Percentiles rank a stretch among this genome's conserved stretches.
Evolutionary conservation across 306 rosid genomes (phyloP).

Genomic region (Dicorynia guianensis): DNA sequence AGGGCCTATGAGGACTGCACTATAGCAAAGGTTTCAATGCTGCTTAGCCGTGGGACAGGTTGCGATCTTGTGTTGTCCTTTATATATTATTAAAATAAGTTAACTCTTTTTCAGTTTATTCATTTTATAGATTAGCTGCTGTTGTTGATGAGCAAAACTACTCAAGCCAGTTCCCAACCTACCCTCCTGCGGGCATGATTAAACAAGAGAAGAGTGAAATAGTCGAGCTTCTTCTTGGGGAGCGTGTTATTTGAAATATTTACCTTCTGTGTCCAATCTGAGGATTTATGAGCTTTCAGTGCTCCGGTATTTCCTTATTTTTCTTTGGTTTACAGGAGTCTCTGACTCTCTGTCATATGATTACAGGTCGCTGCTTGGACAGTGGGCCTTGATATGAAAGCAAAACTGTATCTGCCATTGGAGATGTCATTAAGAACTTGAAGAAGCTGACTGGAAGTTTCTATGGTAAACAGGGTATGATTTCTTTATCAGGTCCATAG

Average conservation of each 20-base stretch:
- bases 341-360: slow-evolving; percentile 6
- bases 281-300: background rate
- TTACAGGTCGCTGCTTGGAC: slow-evolving; percentile 30
- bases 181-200: slow-evolving; percentile 11
- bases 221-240: slow-evolving; percentile 38
- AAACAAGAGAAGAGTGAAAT: slow-evolving; percentile 18
- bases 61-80: slow-evolving; percentile 24
- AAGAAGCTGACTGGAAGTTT: background rate
- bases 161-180: slow-evolving; percentile 23
- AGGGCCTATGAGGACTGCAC: background rate
- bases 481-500: slow-evolving; percentile 8
- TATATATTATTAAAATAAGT: background rate
- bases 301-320: background rate
- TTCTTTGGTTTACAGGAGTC: background rate
- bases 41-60: slow-evolving; percentile 30
- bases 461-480: background rate
- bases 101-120: background rate
- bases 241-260: slow-evolving; percentile 13
- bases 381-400: background rate
- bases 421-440: slow-evolving; percentile 33
- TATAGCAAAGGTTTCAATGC: slow-evolving; percentile 25
- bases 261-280: background rate
- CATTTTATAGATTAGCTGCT: background rate
- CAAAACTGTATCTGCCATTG: background rate
- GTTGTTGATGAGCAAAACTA: slow-evolving; percentile 13